Conservation (phyloP, 1,139 yeast genomes). For the Hansenula lynferdii region DNA sequence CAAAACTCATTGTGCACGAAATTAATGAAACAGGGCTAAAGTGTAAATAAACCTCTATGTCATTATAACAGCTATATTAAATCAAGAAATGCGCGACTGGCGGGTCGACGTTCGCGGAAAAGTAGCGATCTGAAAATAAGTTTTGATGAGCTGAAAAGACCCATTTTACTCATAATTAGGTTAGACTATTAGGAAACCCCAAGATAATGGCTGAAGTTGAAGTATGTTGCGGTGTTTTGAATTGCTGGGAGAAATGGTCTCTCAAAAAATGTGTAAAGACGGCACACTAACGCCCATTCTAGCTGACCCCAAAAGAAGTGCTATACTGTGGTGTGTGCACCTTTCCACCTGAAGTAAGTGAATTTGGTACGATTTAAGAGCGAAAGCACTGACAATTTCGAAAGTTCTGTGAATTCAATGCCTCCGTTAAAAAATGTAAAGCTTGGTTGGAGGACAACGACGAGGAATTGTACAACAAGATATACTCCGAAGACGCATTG, state of each 20-base stretch:
- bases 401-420: slow-evolving; percentile 85
- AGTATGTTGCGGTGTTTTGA: too few species aligned
- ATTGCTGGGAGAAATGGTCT: too few species aligned
- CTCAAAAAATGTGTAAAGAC: background rate
- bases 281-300: slow-evolving; percentile 3
- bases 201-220: background rate
- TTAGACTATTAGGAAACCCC: too few species aligned
- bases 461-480: slow-evolving; percentile 47
- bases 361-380: background rate
- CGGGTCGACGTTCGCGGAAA: slow-evolving; percentile 7
- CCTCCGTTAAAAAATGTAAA: slow-evolving; percentile 75
- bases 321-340: slow-evolving; percentile 82
- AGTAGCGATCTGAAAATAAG: too few species aligned
- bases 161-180: too few species aligned
- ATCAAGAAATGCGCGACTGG: slow-evolving; percentile 5
- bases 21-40: background rate
- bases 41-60: too few species aligned
- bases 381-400: slow-evolving; percentile 4
- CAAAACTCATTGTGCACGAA: slow-evolving; percentile 8
- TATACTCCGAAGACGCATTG: slow-evolving; percentile 54
- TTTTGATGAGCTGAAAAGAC: too few species aligned
- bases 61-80: too few species aligned
- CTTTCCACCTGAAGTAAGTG: slow-evolving; percentile 65
- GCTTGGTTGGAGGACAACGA: slow-evolving; percentile 69
- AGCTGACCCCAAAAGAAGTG: slow-evolving; percentile 37